These are phyloP conservation scores for Paecilomyces sp. DNA, from an alignment of 2,329 filamentous ascomycete genomes.

Conservation along the genomic window DNA sequence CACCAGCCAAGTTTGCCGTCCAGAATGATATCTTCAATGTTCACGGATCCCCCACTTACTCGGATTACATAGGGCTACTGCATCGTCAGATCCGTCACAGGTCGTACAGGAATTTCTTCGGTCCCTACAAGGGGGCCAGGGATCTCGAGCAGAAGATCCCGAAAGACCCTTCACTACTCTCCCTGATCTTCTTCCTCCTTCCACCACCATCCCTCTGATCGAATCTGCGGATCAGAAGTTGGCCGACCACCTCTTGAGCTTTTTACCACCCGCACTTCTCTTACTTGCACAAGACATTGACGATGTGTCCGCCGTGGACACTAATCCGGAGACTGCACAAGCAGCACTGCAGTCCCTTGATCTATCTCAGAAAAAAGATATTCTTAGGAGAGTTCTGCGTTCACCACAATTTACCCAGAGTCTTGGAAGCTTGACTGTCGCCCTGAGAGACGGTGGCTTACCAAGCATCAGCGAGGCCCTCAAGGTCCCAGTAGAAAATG, in stretches of 20 bases:
- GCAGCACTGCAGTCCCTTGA: conserved; percentile 69
- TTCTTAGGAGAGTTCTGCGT: conserved; percentile 74
- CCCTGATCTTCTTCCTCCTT: conserved; percentile 72
- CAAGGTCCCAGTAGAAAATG: conserved; percentile 70
- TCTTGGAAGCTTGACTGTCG: conserved; percentile 74
- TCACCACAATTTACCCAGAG: conserved; percentile 90
- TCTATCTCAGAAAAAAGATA: conserved; percentile 66
- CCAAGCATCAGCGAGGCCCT: conserved; percentile 85
- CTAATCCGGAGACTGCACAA: conserved; percentile 60
- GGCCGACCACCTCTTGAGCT: conserved; percentile 67
- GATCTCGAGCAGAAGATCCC: conserved; percentile 40
- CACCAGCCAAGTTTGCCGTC: neutral
- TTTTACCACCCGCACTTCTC: conserved; percentile 71
- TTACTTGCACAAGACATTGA: conserved; percentile 65
- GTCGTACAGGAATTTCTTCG: conserved; percentile 84
- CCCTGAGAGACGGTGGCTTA: conserved; percentile 80
- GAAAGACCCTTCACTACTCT: conserved; percentile 73
- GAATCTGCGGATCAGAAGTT: conserved; percentile 57
- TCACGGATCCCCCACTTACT: conserved; percentile 1
- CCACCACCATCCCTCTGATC: conserved; percentile 70
- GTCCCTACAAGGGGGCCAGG: conserved; percentile 60
- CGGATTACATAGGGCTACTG: conserved; percentile 47
- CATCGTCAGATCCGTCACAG: conserved; percentile 62
- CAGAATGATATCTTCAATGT: neutral
- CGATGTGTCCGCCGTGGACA: conserved; percentile 57